Base-by-base conservation (phyloP, 2,329 filamentous ascomycete genomes). In the Colletotrichum sp. region DNA sequence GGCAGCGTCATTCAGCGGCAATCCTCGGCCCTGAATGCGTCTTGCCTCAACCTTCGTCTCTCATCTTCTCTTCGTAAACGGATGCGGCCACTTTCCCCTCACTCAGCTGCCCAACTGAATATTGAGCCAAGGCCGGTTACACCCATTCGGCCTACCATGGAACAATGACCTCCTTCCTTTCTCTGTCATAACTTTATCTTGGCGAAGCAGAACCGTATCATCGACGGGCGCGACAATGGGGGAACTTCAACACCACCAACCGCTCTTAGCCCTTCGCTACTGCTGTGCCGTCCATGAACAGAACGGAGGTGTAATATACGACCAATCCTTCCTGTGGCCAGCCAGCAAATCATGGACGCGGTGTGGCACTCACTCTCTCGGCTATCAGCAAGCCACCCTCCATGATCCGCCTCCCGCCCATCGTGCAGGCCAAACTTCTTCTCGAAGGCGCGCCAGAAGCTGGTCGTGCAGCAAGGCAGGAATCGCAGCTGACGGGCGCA, bases 381-480 rank as follows among this genome's bases (percentile, higher is more conserved):
- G 74, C 52, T 65, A 76, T 69, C 70, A 69, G 28, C 32, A 63
- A 39, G 44, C 44, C 72, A 36, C 34, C 62, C 62, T 39, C 39
- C 66, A 39, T 39, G 52, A 24, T 39, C 66, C 66, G 52, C 49
- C 65, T 68, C 32, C 64, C 69, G 30, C 57, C 24, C 30, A 64
- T 59, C 39, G 36, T 68, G 44, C 73, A 64, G 73, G n/a, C 49
- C 44, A 64, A 26, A 24, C 44, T 52, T 76, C 55, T 76, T 76
- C 74, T 76, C 70, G 74, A 76, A 76, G 70, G 64, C 74, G 59
- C 74, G 64, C 74, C 74, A 76, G 74, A 76, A 76, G 74, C 26
- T 26, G 59, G 64, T 26, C 70, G 18, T 44, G 69, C 73, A 67
- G 60, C 28, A n/a, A 39, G 66, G 34, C 24, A 32, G 68, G 28